Conservation (phyloP, 192 early-diverging fungal genomes). For the Rhizoclosmatium globosum region DNA sequence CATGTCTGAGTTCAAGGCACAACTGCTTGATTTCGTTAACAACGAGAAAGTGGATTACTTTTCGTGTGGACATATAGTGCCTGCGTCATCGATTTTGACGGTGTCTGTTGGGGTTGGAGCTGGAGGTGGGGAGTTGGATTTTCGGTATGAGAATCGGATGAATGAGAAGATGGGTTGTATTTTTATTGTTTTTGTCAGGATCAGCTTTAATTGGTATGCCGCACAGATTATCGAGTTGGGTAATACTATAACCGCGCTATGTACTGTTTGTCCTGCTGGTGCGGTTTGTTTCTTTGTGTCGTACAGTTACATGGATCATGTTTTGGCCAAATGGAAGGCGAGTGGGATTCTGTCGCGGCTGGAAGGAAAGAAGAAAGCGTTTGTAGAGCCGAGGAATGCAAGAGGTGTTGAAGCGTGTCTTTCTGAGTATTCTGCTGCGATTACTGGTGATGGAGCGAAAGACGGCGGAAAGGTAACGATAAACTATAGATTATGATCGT, state of each 20-base stretch:
- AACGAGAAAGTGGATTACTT: constrained; percentile 64
- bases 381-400: constrained; percentile 71
- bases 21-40: constrained; percentile 64
- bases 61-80: constrained; percentile 89
- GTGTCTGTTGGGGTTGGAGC: constrained; percentile 73
- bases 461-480: constrained; percentile 1
- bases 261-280: constrained; percentile 81
- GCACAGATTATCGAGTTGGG: constrained; percentile 74
- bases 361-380: constrained; percentile 71
- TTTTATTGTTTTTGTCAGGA: too few relatives aligned
- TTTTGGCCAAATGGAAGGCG: constrained; percentile 63
- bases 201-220: background rate
- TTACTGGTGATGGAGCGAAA: constrained; percentile 14
- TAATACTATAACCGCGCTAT: constrained; percentile 71
- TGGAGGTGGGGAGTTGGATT: constrained; percentile 63
- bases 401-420: constrained; percentile 65
- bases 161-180: constrained; percentile 52
- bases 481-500: background rate
- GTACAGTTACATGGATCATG: constrained; percentile 75
- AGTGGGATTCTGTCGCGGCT: constrained; percentile 59
- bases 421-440: constrained; percentile 60
- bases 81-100: constrained; percentile 75
- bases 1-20: constrained; percentile 56
- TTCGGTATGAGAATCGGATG: constrained; percentile 71
- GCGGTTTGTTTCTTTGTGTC: constrained; percentile 90